Conservation (phyloP, 495 filamentous ascomycete genomes). For the Hamigera avellanea region DNA sequence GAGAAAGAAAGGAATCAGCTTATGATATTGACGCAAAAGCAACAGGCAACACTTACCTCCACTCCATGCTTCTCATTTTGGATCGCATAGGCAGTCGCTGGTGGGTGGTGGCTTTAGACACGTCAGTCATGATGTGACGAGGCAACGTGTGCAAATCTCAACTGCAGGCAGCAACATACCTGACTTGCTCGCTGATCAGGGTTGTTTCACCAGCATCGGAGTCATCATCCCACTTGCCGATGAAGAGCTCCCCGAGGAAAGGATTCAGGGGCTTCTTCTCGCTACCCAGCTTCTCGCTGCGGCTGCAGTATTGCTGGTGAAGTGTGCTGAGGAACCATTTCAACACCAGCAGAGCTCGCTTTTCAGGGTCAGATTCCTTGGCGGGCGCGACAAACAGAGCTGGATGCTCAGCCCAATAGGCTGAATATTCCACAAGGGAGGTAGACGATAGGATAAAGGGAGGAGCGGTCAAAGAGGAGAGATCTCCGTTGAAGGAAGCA, state of each 20-base stretch:
- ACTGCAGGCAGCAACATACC: slow-evolving; percentile 27
- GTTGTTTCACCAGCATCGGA: slow-evolving; percentile 54
- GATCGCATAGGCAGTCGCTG: slow-evolving; percentile 89
- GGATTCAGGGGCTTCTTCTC: slow-evolving; percentile 97
- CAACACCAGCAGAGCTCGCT: slow-evolving; percentile 75
- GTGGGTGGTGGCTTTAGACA: slow-evolving; percentile 74
- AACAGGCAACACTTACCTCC: slow-evolving; percentile 28
- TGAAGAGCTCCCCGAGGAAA: slow-evolving; percentile 81
- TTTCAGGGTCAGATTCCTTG: slow-evolving; percentile 66
- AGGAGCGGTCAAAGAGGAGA: slow-evolving; percentile 86
- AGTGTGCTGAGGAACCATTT: slow-evolving; percentile 97
- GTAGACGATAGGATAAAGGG: slow-evolving; percentile 91
- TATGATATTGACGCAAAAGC: background rate
- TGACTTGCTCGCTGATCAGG: slow-evolving; percentile 72
- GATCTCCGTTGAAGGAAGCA: slow-evolving; percentile 91
- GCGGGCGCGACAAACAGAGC: slow-evolving; percentile 77
- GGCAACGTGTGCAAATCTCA: background rate
- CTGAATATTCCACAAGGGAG: slow-evolving; percentile 86
- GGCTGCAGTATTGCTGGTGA: slow-evolving; percentile 85
- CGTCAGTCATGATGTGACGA: background rate
- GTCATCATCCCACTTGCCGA: slow-evolving; percentile 76
- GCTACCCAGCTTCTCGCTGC: slow-evolving; percentile 82
- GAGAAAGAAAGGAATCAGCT: background rate
- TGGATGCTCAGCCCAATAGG: slow-evolving; percentile 95
- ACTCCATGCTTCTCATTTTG: slow-evolving; percentile 75